Evolutionary conservation across 177 flowering plant genomes (phyloP), one percentile per base, ranked within the genome.

Genomic region (Vitis hybrid): DNA sequence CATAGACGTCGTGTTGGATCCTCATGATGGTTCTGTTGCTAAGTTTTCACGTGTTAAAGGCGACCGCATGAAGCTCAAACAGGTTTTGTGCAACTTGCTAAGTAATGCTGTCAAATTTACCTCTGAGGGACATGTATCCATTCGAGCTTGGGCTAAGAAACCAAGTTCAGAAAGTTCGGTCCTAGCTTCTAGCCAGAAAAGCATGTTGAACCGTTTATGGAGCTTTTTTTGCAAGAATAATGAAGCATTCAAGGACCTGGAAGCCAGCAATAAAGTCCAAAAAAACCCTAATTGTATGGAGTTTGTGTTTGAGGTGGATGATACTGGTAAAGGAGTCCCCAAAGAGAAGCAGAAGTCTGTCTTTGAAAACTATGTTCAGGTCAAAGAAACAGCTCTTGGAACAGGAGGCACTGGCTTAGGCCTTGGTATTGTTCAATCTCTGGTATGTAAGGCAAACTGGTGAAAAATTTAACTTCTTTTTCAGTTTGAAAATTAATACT

Each of bases 21-120:
- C 79, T 7, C 76, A 72, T 46, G 92, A 95, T 80, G 91, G 87
- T 6, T 85, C 95, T 0, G 9, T 87, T 1, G 1, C 74, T 17
- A 89, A 78, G 60, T 68, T 46, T 65, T 72, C 83, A 2, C 74
- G 48, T 8, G 97, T 92, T 6, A 89, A 68, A 78, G 97, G 97
- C n/a, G 98, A 96, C 64, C 72, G 82, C 1, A 84, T 80, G 35
- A 93, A 81, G 68, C 82, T 93, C 13, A 83, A 85, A 51, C 97
- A 90, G 60, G 70, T 96, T 4, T 18, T 93, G n/a, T 57, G 66
- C 60, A 93, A 96, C 70, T 70, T 96, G 64, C 69, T 96, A 10
- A 92, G 93, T 76, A 96, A 96, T 78, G 99, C 98, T 14, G 88
- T 88, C 10, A 96, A 93, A 66, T 96, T 89, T 70, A 96, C 98